phyloP scores from a whole-genome alignment of 805 yeast genomes.

The Kodamaea nitidulidarum region DNA sequence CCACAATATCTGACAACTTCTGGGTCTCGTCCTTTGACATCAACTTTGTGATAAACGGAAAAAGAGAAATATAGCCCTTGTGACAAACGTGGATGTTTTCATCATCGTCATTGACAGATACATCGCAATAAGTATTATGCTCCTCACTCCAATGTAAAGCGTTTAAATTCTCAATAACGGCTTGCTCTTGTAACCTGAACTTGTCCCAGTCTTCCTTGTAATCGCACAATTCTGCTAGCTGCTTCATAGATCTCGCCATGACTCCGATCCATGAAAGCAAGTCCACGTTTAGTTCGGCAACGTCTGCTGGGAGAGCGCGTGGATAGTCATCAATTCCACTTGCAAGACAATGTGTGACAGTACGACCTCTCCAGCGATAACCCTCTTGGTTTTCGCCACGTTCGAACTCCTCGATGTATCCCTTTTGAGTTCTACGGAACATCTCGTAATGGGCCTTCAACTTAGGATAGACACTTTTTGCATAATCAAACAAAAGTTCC shows the following conservation, averaged over 20 bases:
- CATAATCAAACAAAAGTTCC: constrained; percentile 54
- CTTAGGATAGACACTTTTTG: constrained; percentile 67
- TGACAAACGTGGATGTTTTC: constrained; percentile 70
- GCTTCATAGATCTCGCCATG: constrained; percentile 78
- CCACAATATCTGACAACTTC: constrained; percentile 49
- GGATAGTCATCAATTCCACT: constrained; percentile 97
- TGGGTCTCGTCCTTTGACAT: constrained; percentile 43
- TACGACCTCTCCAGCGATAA: constrained; percentile 92
- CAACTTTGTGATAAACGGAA: constrained; percentile 78
- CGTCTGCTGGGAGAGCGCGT: constrained; percentile 72
- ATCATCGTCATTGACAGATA: constrained; percentile 70
- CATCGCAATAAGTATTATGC: constrained; percentile 72
- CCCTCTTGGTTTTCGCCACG: constrained; percentile 54
- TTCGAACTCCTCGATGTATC: constrained; percentile 68
- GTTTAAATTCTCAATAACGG: constrained; percentile 62
- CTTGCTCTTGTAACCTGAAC: constrained; percentile 50
- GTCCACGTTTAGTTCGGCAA: constrained; percentile 89
- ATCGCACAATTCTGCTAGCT: constrained; percentile 62
- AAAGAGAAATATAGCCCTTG: constrained; percentile 79
- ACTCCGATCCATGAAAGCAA: constrained; percentile 89
- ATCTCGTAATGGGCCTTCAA: constrained; percentile 75
- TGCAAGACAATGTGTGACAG: constrained; percentile 78
- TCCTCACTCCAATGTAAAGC: constrained; percentile 76
- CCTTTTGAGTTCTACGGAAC: constrained; percentile 79
- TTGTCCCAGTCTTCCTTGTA: constrained; percentile 52